phyloP scores from a whole-genome alignment of 169 alveolate species.

The Plasmodium inui region DNA sequence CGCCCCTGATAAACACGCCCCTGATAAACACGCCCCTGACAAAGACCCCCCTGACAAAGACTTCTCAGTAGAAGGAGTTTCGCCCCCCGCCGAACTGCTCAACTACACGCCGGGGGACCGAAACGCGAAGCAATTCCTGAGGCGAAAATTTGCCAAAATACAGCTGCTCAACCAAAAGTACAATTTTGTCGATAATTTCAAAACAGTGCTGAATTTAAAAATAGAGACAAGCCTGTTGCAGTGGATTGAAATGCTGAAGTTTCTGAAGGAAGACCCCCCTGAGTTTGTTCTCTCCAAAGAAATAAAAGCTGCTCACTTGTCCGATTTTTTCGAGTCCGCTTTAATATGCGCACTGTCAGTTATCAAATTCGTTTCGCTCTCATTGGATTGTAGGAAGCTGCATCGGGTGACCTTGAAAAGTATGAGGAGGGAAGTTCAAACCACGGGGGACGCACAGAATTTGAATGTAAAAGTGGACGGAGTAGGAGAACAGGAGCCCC shows the following conservation, averaged over 20 bases:
- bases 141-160: slow-evolving; percentile 37
- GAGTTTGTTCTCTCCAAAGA: slow-evolving; percentile 8
- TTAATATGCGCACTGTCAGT: slow-evolving; percentile 46
- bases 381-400: slow-evolving; percentile 48
- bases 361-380: slow-evolving; percentile 56
- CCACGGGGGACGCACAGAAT: not conserved
- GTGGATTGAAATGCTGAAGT: slow-evolving; percentile 60
- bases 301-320: not conserved
- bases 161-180: slow-evolving; percentile 19
- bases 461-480: not conserved
- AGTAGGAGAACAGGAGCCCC: not conserved
- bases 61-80: not conserved
- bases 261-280: slow-evolving; percentile 47
- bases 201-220: slow-evolving; percentile 30
- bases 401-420: not conserved
- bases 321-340: slow-evolving; percentile 64
- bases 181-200: slow-evolving; percentile 36
- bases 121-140: not conserved
- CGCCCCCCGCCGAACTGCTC: not conserved
- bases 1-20: not conserved
- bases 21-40: not conserved
- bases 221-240: slow-evolving; percentile 36
- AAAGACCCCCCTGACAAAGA: not conserved
- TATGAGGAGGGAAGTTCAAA: slow-evolving; percentile 3
- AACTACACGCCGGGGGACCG: not conserved